Base-by-base conservation (phyloP, 2,329 filamentous ascomycete genomes). In the Stemphylium lycopersici region DNA sequence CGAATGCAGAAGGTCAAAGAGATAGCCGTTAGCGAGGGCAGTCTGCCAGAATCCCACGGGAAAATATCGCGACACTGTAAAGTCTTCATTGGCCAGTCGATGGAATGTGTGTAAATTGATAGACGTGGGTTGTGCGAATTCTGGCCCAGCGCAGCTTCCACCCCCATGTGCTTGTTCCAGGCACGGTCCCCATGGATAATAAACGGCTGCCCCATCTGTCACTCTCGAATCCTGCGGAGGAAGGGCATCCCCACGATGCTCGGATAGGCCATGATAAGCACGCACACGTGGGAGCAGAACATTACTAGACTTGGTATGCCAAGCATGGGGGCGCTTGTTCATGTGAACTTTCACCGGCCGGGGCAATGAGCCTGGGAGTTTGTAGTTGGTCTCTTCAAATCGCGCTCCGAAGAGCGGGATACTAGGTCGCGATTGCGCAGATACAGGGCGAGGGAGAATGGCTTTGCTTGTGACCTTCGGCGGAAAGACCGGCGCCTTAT, bases 221-320 rank as follows among this genome's bases (percentile, higher is more conserved):
- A 39, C 46, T 45, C 18, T 34, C 42, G 48, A 45, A 59, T 53
- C 33, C 20, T 42, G 42, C 31, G 47, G 51, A 60, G 59, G 53
- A 52, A 56, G 22, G 32, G 44, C 15, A 16, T 58, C 56, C 59
- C 58, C 58, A 52, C 65, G 48, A 62, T 66, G 59, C 50, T 56
- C 55, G 63, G 68, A 60, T 63, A 63, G 50, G 54, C 51, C 41
- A 57, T 60, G 66, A 73, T 72, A 71, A 72, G 70, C 70, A 72
- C 20, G 45, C 45, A 53, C 39, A 53, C 70, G 71, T 73, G 70
- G 70, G 70, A 66, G 55, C 40, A 55, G 55, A 52, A 63, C 52
- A 52, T 58, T 58, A 63, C 56, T 48, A 58, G 56, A 57, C 48
- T 52, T 48, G 56, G 46, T 48, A 43, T 60, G 67, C 69, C 62